Base-by-base conservation (phyloP, 1,284 basidiomycete species). In the Pholiota adiposa region DNA sequence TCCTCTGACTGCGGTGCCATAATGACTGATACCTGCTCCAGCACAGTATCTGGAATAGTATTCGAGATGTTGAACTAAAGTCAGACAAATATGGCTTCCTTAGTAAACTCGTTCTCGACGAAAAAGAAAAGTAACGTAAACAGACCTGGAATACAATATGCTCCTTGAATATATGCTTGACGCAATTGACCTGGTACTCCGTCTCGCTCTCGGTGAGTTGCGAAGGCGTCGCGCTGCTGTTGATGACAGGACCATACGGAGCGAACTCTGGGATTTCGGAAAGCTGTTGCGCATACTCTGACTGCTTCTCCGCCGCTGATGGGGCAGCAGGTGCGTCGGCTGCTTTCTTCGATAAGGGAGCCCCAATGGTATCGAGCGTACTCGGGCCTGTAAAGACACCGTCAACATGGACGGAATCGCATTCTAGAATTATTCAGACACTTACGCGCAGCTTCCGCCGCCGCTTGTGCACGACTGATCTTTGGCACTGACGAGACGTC, bases 171-270 rank as follows among this genome's bases (percentile, higher is more conserved):
- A 98, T 86, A 75, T 99, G 97, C 80, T 98, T 99, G 76, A 98
- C 93, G 65, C 93, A 95, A 14, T 92, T 88, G 58, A 98, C 97
- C 68, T 97, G 95, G 73, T 99, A 99, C 78, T 99, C 97, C 6
- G 96, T 99, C 78, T 98, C 97, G 72, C 86, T 90, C 79, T 99
- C 97, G 29, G 97, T 99, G 61, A 99, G 88, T 68, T 92, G 92
- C 31, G 85, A 79, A 6, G 92, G 89, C 71, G 89, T 94, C 51
- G 83, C 67, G 61, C 89, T 93, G 79, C 94, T 97, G 78, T 92
- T 94, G 71, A 97, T 84, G 51, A 97, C 87, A 50, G 89, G 77
- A 4, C 97, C 97, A 75, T 98, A 99, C 18, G 81, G 77, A 12
- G 86, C 85, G 64, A 99, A 86, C 71, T 98, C 93, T 21, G 95